These are phyloP conservation scores for Ascochyta lentis DNA, from an alignment of 2,329 filamentous ascomycete genomes.

Conservation along the genomic window DNA sequence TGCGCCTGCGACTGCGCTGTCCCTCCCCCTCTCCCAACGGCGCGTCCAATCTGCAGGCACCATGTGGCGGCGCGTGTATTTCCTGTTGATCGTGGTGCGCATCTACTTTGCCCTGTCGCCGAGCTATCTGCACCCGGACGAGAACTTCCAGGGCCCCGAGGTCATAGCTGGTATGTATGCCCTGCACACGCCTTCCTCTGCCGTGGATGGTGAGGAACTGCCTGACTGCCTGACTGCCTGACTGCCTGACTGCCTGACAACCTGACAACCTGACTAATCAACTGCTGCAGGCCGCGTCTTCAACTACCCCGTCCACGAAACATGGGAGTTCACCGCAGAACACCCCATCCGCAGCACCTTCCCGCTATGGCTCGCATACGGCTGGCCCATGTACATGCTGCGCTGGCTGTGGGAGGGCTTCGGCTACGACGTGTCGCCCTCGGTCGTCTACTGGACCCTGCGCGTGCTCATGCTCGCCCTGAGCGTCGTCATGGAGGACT, in stretches of 20 bases:
- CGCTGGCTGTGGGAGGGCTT: slow-evolving; percentile 92
- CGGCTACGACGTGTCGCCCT: slow-evolving; percentile 80
- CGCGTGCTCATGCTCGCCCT: slow-evolving; percentile 90
- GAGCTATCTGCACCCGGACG: slow-evolving; percentile 97
- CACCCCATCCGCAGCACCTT: slow-evolving; percentile 94
- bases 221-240: no score
- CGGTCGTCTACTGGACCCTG: slow-evolving; percentile 86
- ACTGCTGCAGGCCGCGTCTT: slow-evolving; percentile 79
- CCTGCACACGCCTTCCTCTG: background rate
- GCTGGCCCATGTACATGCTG: slow-evolving; percentile 88
- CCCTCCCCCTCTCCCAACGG: slow-evolving; percentile 20
- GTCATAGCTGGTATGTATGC: slow-evolving; percentile 79
- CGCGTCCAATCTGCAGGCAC: slow-evolving; percentile 28
- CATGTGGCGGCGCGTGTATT: slow-evolving; percentile 93
- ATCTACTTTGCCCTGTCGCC: slow-evolving; percentile 93
- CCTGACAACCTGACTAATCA: slow-evolving; percentile 1
- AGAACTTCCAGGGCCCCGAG: slow-evolving; percentile 98
- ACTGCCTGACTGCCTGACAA: no score
- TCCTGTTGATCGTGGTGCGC: slow-evolving; percentile 83
- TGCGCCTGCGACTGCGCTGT: slow-evolving; percentile 43
- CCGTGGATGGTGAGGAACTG: no score
- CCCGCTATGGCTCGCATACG: slow-evolving; percentile 94
- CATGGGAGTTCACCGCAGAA: slow-evolving; percentile 94
- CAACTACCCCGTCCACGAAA: slow-evolving; percentile 84
- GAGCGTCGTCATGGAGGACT: slow-evolving; percentile 97